Percentiles rank a stretch among this genome's conserved stretches.
Evolutionary conservation across 306 rosid species (phyloP).

Genomic region (Corylus heterophylla): DNA sequence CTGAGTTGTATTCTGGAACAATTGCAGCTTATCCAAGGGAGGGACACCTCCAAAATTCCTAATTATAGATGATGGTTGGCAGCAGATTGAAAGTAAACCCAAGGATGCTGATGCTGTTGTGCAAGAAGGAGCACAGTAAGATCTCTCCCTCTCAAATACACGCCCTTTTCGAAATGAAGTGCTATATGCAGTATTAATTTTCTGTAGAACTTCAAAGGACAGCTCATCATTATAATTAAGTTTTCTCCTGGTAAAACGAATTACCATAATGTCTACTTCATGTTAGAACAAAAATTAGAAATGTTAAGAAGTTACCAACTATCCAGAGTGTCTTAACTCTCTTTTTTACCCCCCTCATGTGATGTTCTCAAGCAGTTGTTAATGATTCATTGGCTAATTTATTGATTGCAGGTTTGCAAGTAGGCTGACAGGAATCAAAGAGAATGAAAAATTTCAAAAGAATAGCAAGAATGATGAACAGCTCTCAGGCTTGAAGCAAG

Average conservation of each 20-base stretch:
- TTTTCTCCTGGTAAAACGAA: neutral
- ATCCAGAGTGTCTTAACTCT: neutral
- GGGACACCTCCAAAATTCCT: slow-evolving; percentile 89
- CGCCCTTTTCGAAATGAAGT: neutral
- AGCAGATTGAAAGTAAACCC: slow-evolving; percentile 76
- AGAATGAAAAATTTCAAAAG: slow-evolving; percentile 78
- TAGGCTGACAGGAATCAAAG: slow-evolving; percentile 84
- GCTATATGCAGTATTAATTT: neutral
- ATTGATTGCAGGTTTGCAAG: slow-evolving; percentile 74
- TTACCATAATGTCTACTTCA: neutral
- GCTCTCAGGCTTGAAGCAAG: slow-evolving; percentile 73
- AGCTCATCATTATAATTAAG: neutral
- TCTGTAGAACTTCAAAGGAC: neutral
- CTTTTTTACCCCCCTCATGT: neutral
- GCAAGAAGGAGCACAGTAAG: slow-evolving; percentile 99
- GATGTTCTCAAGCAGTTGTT: slow-evolving; percentile 3
- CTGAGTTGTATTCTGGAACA: slow-evolving; percentile 26
- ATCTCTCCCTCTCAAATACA: neutral
- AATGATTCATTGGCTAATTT: slow-evolving; percentile 26
- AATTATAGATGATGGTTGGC: slow-evolving; percentile 99
- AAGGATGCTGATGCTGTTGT: slow-evolving; percentile 57
- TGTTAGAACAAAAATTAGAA: neutral
- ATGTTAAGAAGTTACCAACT: neutral
- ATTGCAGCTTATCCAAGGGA: slow-evolving; percentile 74
- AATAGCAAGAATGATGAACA: slow-evolving; percentile 46